These are phyloP conservation scores for Apiotrichum sp. DNA, from an alignment of 1,284 basidiomycete species.

Conservation along the genomic window DNA sequence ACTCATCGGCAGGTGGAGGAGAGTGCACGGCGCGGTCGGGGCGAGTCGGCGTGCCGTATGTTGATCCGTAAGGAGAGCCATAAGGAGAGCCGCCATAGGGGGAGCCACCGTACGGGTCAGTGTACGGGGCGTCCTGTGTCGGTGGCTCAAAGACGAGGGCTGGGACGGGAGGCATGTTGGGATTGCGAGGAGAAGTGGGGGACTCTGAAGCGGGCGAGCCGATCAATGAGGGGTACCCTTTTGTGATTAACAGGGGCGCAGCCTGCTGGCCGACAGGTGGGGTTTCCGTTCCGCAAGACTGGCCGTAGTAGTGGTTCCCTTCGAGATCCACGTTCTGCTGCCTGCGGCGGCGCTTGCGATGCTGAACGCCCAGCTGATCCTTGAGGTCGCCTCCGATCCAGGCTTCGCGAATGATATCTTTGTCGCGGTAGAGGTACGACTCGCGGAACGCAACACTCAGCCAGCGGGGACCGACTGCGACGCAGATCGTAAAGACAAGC, in stretches of 20 bases:
- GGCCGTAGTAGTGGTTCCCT: background rate
- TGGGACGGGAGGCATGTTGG: background rate
- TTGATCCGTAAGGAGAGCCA: background rate
- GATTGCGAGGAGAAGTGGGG: background rate
- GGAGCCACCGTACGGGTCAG: background rate
- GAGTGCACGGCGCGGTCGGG: too few relatives aligned
- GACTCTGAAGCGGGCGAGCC: background rate
- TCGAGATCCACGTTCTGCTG: background rate
- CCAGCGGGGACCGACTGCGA: constrained; percentile 60
- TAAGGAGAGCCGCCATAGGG: background rate
- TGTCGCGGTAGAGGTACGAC: constrained; percentile 42
- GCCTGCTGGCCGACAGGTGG: background rate
- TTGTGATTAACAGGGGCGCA: background rate
- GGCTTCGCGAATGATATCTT: constrained; percentile 76
- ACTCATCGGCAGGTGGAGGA: background rate
- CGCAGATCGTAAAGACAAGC: constrained; percentile 59
- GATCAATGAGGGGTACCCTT: background rate
- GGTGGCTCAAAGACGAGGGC: background rate
- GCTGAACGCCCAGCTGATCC: constrained; percentile 64
- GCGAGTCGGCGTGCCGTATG: background rate
- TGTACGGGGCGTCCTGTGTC: background rate
- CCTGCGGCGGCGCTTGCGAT: constrained; percentile 21
- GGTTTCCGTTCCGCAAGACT: background rate
- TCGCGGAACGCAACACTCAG: constrained; percentile 21
- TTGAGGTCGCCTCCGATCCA: constrained; percentile 82